Percentiles rank a stretch among this genome's conserved stretches.
Evolutionary conservation across 2,329 filamentous ascomycete genomes (phyloP).

Genomic region (Cladophialophora exuberans): DNA sequence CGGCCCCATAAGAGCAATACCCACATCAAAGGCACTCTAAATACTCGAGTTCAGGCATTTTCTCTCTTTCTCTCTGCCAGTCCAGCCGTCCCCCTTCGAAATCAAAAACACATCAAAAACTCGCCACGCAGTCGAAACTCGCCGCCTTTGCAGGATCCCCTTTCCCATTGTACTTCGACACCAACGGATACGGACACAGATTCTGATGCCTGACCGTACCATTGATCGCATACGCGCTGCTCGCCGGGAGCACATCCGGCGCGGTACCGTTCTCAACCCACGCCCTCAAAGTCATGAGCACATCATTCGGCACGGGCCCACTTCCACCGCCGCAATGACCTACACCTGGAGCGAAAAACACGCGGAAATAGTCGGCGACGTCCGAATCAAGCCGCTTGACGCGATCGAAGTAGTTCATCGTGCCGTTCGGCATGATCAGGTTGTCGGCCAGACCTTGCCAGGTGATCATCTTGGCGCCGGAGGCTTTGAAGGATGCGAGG

Average conservation of each 20-base stretch:
- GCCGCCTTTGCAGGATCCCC: slow-evolving; percentile 6
- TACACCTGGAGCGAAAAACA: slow-evolving; percentile 8
- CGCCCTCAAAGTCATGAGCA: slow-evolving; percentile 42
- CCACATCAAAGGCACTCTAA: too few species aligned
- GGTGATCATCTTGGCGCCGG: slow-evolving; percentile 51
- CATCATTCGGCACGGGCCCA: slow-evolving; percentile 29
- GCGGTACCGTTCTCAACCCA: slow-evolving; percentile 35
- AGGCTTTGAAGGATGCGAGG: slow-evolving; percentile 42
- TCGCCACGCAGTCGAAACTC: slow-evolving; percentile 34
- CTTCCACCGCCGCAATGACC: slow-evolving; percentile 29
- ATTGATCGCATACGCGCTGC: neutral
- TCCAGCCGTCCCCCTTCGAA: slow-evolving; percentile 32
- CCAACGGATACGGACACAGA: slow-evolving; percentile 14
- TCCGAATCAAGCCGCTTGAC: slow-evolving; percentile 42
- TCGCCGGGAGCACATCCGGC: slow-evolving; percentile 7
- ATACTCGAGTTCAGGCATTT: too few species aligned
- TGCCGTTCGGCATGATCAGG: slow-evolving; percentile 42
- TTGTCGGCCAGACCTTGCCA: slow-evolving; percentile 48
- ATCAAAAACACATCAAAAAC: slow-evolving; percentile 33
- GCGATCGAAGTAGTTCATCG: slow-evolving; percentile 48
- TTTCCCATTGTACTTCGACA: slow-evolving; percentile 1
- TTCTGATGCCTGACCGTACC: neutral
- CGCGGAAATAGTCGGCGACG: slow-evolving; percentile 36
- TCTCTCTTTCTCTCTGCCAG: too few species aligned
- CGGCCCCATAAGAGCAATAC: too few species aligned